Percentiles rank a stretch among this genome's conserved stretches.
phyloP scores from a whole-genome alignment of 495 filamentous ascomycete genomes.

The Neurospora hispaniola region DNA sequence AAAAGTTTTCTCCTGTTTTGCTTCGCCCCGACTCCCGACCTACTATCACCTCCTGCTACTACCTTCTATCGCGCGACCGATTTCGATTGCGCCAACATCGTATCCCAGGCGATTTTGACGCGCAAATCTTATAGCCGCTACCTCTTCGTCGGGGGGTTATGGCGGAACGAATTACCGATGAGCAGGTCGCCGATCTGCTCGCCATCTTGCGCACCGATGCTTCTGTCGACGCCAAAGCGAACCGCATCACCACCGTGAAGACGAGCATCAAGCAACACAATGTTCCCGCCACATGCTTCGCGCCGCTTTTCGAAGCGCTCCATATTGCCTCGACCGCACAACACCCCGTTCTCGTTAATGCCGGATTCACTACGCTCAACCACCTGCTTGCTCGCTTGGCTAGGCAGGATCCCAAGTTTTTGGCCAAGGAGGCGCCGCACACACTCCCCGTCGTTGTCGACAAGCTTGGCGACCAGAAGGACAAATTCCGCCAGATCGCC shows the following conservation, averaged over 20 bases:
- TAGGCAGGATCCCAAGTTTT: slow-evolving; percentile 64
- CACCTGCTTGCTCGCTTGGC: slow-evolving; percentile 75
- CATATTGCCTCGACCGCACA: slow-evolving; percentile 58
- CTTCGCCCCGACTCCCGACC: neutral
- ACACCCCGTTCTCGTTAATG: slow-evolving; percentile 55
- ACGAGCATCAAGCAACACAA: slow-evolving; percentile 81
- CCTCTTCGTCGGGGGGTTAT: slow-evolving; percentile 24
- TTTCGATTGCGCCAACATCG: neutral
- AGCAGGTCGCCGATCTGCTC: slow-evolving; percentile 54
- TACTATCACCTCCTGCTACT: neutral
- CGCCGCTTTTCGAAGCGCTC: slow-evolving; percentile 63
- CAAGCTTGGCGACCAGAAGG: slow-evolving; percentile 79
- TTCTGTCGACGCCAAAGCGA: slow-evolving; percentile 59
- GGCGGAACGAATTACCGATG: slow-evolving; percentile 48
- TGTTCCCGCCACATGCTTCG: slow-evolving; percentile 63
- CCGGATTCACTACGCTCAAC: slow-evolving; percentile 73
- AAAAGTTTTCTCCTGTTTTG: neutral
- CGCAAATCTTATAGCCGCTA: slow-evolving; percentile 5
- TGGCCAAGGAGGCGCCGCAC: slow-evolving; percentile 52
- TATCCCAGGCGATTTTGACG: slow-evolving; percentile 15
- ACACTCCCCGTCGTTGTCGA: slow-evolving; percentile 68
- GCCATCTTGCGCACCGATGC: slow-evolving; percentile 58
- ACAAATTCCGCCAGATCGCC: slow-evolving; percentile 63
- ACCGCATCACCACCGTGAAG: slow-evolving; percentile 61
- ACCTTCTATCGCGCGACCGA: neutral